A percentile compares a stretch with the other conserved stretches of the same genome.
phyloP scores from a whole-genome alignment of 306 rosid genomes.

The Vigna nakashimae region DNA sequence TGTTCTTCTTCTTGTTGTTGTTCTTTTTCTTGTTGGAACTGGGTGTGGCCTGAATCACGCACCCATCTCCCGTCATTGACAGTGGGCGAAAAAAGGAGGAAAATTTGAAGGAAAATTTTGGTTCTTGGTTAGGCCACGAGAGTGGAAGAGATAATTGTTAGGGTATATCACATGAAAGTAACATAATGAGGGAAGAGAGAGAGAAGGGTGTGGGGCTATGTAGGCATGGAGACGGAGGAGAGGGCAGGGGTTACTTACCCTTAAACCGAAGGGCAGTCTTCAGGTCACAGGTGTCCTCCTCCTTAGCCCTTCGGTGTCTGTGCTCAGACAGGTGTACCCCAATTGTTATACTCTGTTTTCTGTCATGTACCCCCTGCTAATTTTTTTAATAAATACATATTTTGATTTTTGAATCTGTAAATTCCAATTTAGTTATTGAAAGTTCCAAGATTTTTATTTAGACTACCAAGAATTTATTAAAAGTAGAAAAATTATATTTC shows the following conservation, averaged over 20 bases:
- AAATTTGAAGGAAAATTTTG: constrained; percentile 11
- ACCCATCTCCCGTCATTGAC: constrained; percentile 66
- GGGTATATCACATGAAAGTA: background rate
- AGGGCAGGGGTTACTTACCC: constrained; percentile 3
- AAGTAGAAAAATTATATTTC: too few relatives aligned
- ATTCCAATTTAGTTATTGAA: too few relatives aligned
- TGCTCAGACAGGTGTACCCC: constrained; percentile 35
- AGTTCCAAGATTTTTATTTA: too few relatives aligned
- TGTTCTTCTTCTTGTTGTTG: constrained; percentile 74
- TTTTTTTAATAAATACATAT: too few relatives aligned
- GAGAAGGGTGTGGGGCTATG: background rate
- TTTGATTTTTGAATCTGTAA: too few relatives aligned
- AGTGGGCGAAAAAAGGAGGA: constrained; percentile 34
- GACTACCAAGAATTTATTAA: too few relatives aligned
- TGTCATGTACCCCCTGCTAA: background rate
- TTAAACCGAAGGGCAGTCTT: constrained; percentile 14
- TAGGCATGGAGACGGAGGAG: background rate
- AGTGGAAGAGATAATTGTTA: background rate
- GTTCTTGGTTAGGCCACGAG: constrained; percentile 24
- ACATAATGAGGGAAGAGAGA: background rate
- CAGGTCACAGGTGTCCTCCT: constrained; percentile 48
- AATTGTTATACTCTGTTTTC: constrained; percentile 7
- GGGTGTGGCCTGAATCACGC: constrained; percentile 32
- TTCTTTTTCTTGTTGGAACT: constrained; percentile 54
- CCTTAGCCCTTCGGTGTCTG: constrained; percentile 12